Percentiles rank a stretch among this genome's conserved stretches.
Conservation (phyloP, 2,329 filamentous ascomycete genomes). For the Phoma sp. region DNA sequence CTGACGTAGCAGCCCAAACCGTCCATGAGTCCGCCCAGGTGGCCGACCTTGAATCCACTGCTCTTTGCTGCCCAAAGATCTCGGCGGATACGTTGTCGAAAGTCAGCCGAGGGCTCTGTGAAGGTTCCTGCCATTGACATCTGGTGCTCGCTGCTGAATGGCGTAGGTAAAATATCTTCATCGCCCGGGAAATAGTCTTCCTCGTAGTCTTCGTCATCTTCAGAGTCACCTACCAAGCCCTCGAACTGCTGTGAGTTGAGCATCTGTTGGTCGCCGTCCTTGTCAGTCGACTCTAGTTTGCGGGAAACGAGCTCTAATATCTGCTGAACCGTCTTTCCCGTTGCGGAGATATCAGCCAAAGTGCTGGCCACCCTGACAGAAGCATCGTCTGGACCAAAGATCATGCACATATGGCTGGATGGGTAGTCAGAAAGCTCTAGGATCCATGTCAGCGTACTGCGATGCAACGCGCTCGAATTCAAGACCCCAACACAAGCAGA, state of each 20-base stretch:
- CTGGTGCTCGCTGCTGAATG: slow-evolving; percentile 11
- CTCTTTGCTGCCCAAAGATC: slow-evolving; percentile 68
- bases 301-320: slow-evolving; percentile 56
- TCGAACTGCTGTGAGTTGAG: slow-evolving; percentile 46
- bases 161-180: slow-evolving; percentile 47
- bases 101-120: slow-evolving; percentile 32
- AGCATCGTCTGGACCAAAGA: slow-evolving; percentile 60
- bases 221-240: slow-evolving; percentile 35
- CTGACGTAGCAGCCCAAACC: slow-evolving; percentile 63
- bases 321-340: slow-evolving; percentile 56
- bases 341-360: slow-evolving; percentile 56
- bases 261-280: slow-evolving; percentile 54
- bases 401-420: slow-evolving; percentile 61
- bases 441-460: neutral
- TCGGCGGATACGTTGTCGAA: slow-evolving; percentile 55
- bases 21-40: slow-evolving; percentile 60
- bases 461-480: neutral
- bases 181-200: slow-evolving; percentile 48
- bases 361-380: slow-evolving; percentile 51
- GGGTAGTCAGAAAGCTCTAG: slow-evolving; percentile 68
- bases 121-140: slow-evolving; percentile 8
- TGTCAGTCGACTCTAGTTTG: slow-evolving; percentile 43
- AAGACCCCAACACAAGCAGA: neutral
- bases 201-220: slow-evolving; percentile 40
- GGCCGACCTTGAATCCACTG: slow-evolving; percentile 74